A percentile compares a stretch with the other conserved stretches of the same genome.
Evolutionary conservation across 371 early-diverging fungal species (phyloP).

Genomic region (Rhizopus delemar): DNA sequence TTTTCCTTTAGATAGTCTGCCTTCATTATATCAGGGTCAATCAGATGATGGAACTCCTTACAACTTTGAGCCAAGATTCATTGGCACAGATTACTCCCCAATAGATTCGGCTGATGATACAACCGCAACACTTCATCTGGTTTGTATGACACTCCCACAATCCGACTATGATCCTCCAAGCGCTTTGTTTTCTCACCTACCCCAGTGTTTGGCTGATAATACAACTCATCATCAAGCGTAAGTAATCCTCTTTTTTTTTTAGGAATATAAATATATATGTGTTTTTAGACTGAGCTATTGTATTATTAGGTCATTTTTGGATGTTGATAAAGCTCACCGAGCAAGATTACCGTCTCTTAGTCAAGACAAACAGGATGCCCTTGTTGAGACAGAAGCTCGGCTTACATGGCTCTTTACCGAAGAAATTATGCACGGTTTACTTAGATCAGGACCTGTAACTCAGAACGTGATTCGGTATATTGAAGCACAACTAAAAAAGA

Average conservation of each 20-base stretch:
- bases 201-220: slow-evolving; percentile 35
- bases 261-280: background rate
- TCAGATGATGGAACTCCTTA: slow-evolving; percentile 31
- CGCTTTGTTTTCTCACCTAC: slow-evolving; percentile 26
- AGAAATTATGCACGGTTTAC: slow-evolving; percentile 74
- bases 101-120: slow-evolving; percentile 74
- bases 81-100: slow-evolving; percentile 68
- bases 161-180: slow-evolving; percentile 45
- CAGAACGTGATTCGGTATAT: slow-evolving; percentile 60
- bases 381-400: slow-evolving; percentile 61
- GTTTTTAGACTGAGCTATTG: background rate
- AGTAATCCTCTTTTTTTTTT: slow-evolving; percentile 8
- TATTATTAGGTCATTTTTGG: slow-evolving; percentile 29
- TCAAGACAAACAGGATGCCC: slow-evolving; percentile 59
- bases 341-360: slow-evolving; percentile 46
- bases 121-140: slow-evolving; percentile 64
- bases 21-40: slow-evolving; percentile 55
- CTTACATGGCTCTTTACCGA: slow-evolving; percentile 72
- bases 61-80: slow-evolving; percentile 62
- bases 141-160: slow-evolving; percentile 64
- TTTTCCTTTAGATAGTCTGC: slow-evolving; percentile 61
- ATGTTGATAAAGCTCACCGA: slow-evolving; percentile 33
- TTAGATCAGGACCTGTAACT: slow-evolving; percentile 60
- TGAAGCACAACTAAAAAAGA: slow-evolving; percentile 62
- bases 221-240: slow-evolving; percentile 35